A percentile compares a stretch with the other conserved stretches of the same genome.
phyloP scores from a whole-genome alignment of 139 green algal genomes.

The Chlamydomonas schloesseri region DNA sequence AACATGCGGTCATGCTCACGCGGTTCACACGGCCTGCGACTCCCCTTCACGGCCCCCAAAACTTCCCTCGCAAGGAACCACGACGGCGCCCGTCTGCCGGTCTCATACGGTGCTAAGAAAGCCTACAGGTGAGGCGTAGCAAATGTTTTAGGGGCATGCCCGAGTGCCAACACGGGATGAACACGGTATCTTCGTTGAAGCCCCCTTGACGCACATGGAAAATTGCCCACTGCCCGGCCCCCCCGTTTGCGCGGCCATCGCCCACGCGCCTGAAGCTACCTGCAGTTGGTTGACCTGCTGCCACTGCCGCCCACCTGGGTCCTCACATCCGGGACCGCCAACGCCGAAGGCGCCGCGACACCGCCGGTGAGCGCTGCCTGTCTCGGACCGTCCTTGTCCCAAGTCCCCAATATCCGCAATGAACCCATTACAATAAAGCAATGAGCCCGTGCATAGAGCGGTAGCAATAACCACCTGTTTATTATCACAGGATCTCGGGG shows the following conservation, averaged over 20 bases:
- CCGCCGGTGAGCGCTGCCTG: neutral
- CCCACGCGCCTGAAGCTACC: too few relatives aligned
- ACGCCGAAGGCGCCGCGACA: neutral
- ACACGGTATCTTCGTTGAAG: too few relatives aligned
- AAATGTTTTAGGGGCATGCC: too few relatives aligned
- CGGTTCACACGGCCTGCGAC: neutral
- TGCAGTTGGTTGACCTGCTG: constrained; percentile 7
- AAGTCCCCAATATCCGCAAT: neutral
- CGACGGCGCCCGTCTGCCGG: neutral
- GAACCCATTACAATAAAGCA: too few relatives aligned
- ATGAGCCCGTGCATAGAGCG: too few relatives aligned
- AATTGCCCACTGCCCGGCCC: too few relatives aligned
- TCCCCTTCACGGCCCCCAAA: neutral
- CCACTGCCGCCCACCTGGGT: neutral
- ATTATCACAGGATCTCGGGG: too few relatives aligned
- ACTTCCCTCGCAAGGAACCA: neutral
- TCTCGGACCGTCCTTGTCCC: neutral
- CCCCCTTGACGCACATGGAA: too few relatives aligned
- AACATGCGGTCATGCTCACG: neutral
- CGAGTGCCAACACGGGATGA: too few relatives aligned
- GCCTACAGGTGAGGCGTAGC: neutral
- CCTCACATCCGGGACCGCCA: neutral
- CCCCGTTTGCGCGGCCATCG: too few relatives aligned
- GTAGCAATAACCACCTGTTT: too few relatives aligned
- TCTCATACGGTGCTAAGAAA: neutral